These are phyloP conservation scores for Solanum pinnatisectum DNA, from an alignment of 257 asterid species.

Conservation along the genomic window DNA sequence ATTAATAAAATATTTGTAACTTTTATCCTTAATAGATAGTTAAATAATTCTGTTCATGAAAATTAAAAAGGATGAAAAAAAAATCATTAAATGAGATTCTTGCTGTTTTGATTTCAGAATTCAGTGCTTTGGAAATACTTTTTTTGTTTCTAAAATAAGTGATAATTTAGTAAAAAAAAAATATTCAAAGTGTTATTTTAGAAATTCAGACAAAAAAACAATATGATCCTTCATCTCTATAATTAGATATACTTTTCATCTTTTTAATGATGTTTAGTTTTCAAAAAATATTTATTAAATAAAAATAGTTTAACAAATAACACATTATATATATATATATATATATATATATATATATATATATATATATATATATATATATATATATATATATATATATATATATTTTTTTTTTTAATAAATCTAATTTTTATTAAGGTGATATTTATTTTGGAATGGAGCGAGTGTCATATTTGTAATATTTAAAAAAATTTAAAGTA, in stretches of 20 bases:
- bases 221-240: not conserved
- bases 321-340: no score
- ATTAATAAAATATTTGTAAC: not conserved
- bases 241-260: no score
- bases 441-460: no score
- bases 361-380: no score
- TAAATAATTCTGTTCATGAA: not conserved
- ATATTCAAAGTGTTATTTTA: not conserved
- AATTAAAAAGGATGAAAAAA: not conserved
- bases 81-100: not conserved
- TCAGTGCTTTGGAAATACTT: not conserved
- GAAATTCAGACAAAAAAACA: not conserved
- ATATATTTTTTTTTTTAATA: no score
- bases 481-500: not conserved
- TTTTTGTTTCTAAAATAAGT: no score
- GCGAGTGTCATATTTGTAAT: not conserved
- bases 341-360: no score
- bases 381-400: no score
- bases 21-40: not conserved
- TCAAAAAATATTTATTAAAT: not conserved
- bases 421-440: not conserved
- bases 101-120: not conserved
- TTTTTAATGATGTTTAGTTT: not conserved
- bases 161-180: no score
- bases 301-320: not conserved